phyloP scores from a whole-genome alignment of 2,329 filamentous ascomycete genomes.

The Ramichloridium luteum region DNA sequence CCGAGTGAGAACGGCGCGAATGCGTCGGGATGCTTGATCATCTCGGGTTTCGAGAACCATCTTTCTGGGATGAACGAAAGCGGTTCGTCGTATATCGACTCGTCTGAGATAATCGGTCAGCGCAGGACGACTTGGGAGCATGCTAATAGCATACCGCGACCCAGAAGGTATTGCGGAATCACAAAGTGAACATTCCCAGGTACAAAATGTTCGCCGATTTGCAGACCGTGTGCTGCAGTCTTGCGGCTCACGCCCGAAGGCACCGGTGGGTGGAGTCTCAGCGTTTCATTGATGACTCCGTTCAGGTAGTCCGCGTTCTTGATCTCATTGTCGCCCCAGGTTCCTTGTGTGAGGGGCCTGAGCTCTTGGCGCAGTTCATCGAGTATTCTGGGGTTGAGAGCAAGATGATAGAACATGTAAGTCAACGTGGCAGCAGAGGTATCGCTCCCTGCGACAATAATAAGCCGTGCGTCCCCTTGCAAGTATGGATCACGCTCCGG shows the following conservation, averaged over 20 bases:
- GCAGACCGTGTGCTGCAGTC: conserved; percentile 27
- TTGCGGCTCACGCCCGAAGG: conserved; percentile 24
- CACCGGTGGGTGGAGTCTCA: conserved; percentile 30
- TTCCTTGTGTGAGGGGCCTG: conserved; percentile 11
- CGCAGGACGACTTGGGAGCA: too few relatives aligned
- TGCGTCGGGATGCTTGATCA: conserved; percentile 24
- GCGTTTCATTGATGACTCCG: conserved; percentile 31
- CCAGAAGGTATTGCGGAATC: conserved; percentile 11
- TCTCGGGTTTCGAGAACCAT: conserved; percentile 25
- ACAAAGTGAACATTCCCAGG: conserved; percentile 19
- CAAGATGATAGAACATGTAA: conserved; percentile 30
- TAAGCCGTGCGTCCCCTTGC: conserved; percentile 16
- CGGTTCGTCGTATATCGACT: conserved; percentile 6
- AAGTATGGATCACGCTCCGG: conserved; percentile 17
- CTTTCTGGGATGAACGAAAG: conserved; percentile 23
- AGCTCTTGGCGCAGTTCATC: conserved; percentile 26
- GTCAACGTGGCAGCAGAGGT: conserved; percentile 32
- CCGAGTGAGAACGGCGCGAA: conserved; percentile 27
- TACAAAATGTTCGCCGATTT: conserved; percentile 22
- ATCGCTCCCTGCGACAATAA: conserved; percentile 31
- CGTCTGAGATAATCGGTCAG: conserved; percentile 8
- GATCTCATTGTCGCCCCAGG: conserved; percentile 14
- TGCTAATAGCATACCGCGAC: conserved; percentile 6
- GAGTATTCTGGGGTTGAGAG: conserved; percentile 18
- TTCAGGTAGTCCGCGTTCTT: conserved; percentile 24